These are phyloP conservation scores for Trichoderma gracile DNA, from an alignment of 2,329 filamentous ascomycete species.

Conservation along the genomic window DNA sequence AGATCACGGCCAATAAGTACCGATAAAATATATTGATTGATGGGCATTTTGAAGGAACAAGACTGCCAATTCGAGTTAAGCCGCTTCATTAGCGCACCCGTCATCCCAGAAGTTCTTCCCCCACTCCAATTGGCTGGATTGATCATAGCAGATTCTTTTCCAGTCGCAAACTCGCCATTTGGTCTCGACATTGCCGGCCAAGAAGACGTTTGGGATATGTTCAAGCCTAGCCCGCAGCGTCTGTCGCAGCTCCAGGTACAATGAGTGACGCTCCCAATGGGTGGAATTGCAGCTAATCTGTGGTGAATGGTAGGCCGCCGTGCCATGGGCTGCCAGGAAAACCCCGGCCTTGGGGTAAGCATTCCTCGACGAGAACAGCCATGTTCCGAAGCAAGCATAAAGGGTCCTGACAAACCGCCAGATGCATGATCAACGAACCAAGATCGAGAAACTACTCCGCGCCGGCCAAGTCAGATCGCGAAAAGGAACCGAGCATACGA, in stretches of 20 bases:
- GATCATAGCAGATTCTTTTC: constrained; percentile 20
- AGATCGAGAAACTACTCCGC: neutral
- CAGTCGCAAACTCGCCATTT: constrained; percentile 6
- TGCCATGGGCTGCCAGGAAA: constrained; percentile 14
- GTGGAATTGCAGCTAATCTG: neutral
- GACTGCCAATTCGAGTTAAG: neutral
- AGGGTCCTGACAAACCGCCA: neutral
- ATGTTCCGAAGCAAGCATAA: neutral
- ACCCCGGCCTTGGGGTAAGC: constrained; percentile 18
- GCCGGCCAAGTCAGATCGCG: constrained; percentile 11
- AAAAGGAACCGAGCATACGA: constrained; percentile 42
- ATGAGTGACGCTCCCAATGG: too few relatives aligned
- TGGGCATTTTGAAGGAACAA: too few relatives aligned
- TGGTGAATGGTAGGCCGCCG: constrained; percentile 7
- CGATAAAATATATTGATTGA: too few relatives aligned
- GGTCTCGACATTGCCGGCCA: neutral
- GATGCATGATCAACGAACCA: constrained; percentile 1
- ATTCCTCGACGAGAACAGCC: neutral
- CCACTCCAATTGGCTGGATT: constrained; percentile 7
- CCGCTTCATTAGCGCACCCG: neutral
- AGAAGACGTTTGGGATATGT: constrained; percentile 29
- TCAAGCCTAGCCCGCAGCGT: constrained; percentile 35
- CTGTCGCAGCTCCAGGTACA: constrained; percentile 34
- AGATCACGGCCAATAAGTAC: too few relatives aligned
- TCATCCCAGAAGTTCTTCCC: neutral